Evolutionary conservation across 73 alveolate species (phyloP).

Genomic region (Effrenium voratum): DNA sequence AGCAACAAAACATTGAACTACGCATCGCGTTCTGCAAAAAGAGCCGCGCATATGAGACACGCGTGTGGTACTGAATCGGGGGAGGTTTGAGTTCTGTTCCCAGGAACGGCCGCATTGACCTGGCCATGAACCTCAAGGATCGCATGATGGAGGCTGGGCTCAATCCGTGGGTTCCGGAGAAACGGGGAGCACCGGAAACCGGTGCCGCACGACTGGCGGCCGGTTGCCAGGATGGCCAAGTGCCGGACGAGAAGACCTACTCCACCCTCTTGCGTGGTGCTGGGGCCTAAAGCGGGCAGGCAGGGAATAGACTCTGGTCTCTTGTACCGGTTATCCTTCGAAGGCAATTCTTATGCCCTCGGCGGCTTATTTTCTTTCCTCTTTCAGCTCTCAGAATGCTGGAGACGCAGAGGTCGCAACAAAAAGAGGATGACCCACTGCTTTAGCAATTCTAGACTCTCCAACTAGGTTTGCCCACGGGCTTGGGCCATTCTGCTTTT

Average conservation of each 20-base stretch:
- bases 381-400: too few species aligned
- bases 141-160: slow-evolving; percentile 14
- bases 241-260: slow-evolving; percentile 75
- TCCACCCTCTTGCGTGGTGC: slow-evolving; percentile 74
- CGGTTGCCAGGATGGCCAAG: slow-evolving; percentile 56
- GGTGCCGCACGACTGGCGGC: background rate
- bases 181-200: background rate
- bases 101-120: slow-evolving; percentile 86
- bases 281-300: background rate
- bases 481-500: too few species aligned
- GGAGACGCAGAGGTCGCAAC: too few species aligned
- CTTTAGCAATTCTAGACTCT: too few species aligned
- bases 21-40: background rate
- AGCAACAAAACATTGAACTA: background rate
- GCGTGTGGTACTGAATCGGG: background rate
- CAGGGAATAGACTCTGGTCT: background rate
- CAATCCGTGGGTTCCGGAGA: background rate
- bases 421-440: too few species aligned
- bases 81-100: background rate
- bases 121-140: slow-evolving; percentile 37
- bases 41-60: background rate
- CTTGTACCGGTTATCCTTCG: background rate
- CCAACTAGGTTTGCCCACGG: too few species aligned
- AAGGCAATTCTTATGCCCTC: too few species aligned
- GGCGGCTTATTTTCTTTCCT: too few species aligned